Conservation (phyloP, 2,329 filamentous ascomycete species). For the Fusarium albosuccineum region DNA sequence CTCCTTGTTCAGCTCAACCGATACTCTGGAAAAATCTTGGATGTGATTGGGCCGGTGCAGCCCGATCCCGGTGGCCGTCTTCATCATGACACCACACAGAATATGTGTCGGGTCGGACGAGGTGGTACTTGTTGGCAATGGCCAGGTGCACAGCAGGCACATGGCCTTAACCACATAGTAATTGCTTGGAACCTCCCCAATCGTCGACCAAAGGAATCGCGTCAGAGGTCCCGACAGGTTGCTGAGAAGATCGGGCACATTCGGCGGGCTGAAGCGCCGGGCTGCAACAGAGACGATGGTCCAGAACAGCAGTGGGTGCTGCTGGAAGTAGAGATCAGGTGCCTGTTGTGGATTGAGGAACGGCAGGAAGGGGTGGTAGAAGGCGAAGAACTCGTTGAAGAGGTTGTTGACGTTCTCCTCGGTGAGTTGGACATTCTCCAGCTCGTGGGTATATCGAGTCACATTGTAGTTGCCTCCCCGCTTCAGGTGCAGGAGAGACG, state of each 20-base stretch:
- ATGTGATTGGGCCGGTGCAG: slow-evolving; percentile 85
- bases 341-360: slow-evolving; percentile 76
- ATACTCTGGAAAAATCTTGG: slow-evolving; percentile 84
- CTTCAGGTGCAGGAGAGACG: slow-evolving; percentile 75
- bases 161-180: slow-evolving; percentile 87
- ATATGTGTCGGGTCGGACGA: slow-evolving; percentile 86
- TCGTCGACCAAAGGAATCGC: slow-evolving; percentile 80
- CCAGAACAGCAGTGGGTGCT: slow-evolving; percentile 89
- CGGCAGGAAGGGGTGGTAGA: slow-evolving; percentile 82
- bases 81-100: slow-evolving; percentile 87
- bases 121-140: slow-evolving; percentile 83
- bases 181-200: slow-evolving; percentile 81
- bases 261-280: slow-evolving; percentile 71
- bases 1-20: slow-evolving; percentile 80
- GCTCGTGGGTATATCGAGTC: slow-evolving; percentile 69
- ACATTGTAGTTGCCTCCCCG: slow-evolving; percentile 73
- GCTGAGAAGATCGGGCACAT: slow-evolving; percentile 73
- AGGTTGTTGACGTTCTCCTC: slow-evolving; percentile 73
- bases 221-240: slow-evolving; percentile 77
- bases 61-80: slow-evolving; percentile 85
- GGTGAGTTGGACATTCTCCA: slow-evolving; percentile 74
- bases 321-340: slow-evolving; percentile 80
- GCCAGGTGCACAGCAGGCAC: slow-evolving; percentile 85
- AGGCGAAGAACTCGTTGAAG: slow-evolving; percentile 80
- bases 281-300: slow-evolving; percentile 81